Percentiles rank a stretch among this genome's conserved stretches.
phyloP scores from a whole-genome alignment of 768 basidiomycete species.

The Peribolospora kevripleyi region DNA sequence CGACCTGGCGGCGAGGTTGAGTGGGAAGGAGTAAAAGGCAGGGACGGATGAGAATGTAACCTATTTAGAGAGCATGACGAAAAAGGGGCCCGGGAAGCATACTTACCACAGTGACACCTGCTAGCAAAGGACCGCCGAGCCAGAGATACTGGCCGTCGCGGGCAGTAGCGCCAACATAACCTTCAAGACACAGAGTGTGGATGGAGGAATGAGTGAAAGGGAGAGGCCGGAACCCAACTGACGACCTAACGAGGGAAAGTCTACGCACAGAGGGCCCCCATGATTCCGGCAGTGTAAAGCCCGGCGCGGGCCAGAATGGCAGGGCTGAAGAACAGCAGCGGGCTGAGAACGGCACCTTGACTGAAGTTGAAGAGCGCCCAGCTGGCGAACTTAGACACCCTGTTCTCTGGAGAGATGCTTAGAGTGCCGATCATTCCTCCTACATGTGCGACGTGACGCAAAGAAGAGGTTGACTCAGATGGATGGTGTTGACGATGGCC shows the following conservation, averaged over 20 bases:
- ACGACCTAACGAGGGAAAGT: too few species aligned
- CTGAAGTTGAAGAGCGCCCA: constrained; percentile 39
- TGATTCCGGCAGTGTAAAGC: constrained; percentile 48
- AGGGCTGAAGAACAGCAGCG: constrained; percentile 68
- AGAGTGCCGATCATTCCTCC: constrained; percentile 5
- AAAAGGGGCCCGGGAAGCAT: neutral
- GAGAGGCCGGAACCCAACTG: too few species aligned
- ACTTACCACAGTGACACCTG: constrained; percentile 36
- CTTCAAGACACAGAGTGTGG: too few species aligned
- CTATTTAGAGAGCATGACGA: neutral
- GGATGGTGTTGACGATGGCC: neutral
- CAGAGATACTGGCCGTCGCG: constrained; percentile 65
- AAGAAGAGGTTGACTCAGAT: constrained; percentile 23
- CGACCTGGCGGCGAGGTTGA: constrained; percentile 23
- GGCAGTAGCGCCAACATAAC: constrained; percentile 67
- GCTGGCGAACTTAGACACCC: neutral
- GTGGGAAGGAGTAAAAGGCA: constrained; percentile 9
- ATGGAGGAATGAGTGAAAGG: too few species aligned
- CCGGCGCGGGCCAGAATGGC: constrained; percentile 67
- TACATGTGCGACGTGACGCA: neutral
- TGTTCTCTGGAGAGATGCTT: constrained; percentile 19
- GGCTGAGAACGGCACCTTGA: constrained; percentile 65
- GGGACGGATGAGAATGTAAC: neutral
- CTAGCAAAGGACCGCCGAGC: constrained; percentile 61
- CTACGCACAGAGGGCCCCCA: too few species aligned